Conservation (phyloP, 495 filamentous ascomycete species). For the Cairneyella variabilis region DNA sequence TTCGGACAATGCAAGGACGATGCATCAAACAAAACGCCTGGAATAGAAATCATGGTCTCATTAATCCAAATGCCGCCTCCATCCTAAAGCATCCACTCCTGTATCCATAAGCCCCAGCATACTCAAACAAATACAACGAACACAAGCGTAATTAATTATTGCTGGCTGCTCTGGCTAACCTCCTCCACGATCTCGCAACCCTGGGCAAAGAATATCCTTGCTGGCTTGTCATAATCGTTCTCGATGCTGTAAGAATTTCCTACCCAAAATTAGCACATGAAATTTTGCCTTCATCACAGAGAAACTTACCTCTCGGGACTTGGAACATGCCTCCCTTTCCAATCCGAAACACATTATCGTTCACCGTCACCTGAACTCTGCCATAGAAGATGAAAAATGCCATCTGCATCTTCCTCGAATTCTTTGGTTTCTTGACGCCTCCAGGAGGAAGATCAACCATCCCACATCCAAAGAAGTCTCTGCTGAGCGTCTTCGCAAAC, state of each 20-base stretch:
- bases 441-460: constrained; percentile 83
- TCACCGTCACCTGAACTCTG: constrained; percentile 69
- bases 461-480: constrained; percentile 81
- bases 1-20: too few species aligned
- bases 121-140: background rate
- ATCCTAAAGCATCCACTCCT: too few species aligned
- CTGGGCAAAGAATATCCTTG: constrained; percentile 81
- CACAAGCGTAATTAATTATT: constrained; percentile 6
- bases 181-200: constrained; percentile 53
- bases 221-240: constrained; percentile 63
- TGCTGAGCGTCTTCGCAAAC: constrained; percentile 81
- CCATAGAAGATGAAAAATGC: constrained; percentile 85
- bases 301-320: constrained; percentile 81
- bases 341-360: constrained; percentile 78
- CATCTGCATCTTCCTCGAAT: constrained; percentile 90
- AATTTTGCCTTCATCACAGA: background rate
- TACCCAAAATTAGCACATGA: constrained; percentile 29
- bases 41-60: too few species aligned
- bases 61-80: too few species aligned
- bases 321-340: constrained; percentile 86
- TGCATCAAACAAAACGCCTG: too few species aligned
- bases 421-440: constrained; percentile 81
- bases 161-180: constrained; percentile 6
- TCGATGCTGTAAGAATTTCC: constrained; percentile 82
- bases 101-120: too few species aligned